A percentile compares a stretch with the other conserved stretches of the same genome.
Conservation (phyloP, 176 grass and related monocot genomes). For the Triticum turgidum region DNA sequence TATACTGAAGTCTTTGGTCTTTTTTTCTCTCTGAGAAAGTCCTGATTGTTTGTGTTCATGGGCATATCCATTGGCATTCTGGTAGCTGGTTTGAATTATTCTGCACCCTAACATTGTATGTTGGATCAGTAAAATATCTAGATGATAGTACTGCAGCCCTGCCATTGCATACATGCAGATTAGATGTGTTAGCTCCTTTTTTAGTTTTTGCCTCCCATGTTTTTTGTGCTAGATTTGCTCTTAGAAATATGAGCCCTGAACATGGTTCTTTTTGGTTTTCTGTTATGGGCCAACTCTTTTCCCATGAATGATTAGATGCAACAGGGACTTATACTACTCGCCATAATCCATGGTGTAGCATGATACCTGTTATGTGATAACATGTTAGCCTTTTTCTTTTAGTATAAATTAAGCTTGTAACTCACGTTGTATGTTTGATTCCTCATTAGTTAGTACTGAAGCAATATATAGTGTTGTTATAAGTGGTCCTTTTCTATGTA, state of each 20-base stretch:
- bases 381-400: neutral
- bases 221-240: neutral
- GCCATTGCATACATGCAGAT: neutral
- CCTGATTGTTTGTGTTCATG: neutral
- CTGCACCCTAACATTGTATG: neutral
- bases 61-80: neutral
- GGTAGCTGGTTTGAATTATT: neutral
- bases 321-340: neutral
- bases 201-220: neutral
- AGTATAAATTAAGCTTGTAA: neutral
- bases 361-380: too few species aligned
- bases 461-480: neutral
- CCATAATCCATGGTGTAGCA: neutral
- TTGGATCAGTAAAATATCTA: neutral
- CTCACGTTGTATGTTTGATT: neutral
- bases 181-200: neutral
- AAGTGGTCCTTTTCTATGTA: conserved; percentile 2
- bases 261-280: neutral
- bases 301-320: neutral
- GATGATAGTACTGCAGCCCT: neutral
- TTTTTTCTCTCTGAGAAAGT: neutral
- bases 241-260: neutral
- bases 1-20: neutral
- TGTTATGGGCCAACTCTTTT: neutral
- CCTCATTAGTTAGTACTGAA: neutral